Base-by-base conservation (phyloP, 345 rosid species). In the Corchorus capsularis region DNA sequence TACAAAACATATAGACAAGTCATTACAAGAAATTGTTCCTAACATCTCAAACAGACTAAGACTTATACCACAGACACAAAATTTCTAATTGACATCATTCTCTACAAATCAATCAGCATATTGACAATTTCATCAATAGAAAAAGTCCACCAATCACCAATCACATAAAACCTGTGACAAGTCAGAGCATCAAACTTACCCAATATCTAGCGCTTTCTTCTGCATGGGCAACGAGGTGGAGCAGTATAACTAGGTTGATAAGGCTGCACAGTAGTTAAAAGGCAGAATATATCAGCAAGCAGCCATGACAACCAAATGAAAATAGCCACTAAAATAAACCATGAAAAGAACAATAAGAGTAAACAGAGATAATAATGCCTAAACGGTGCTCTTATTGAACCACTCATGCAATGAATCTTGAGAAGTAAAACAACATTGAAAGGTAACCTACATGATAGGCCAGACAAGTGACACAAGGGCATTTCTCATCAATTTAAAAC, bases 231-330 rank as follows among this genome's bases (percentile, higher is more conserved):
- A 10, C 81, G 89, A 75, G 93, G 89, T 73, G 94, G 95, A 76
- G 95, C 91, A 20, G 94, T 96, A 75, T 92, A 96, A 75, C 91
- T 93, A 80, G 91, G 86, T 79, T 91, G 90, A 75, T 93, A 96
- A 79, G 90, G 86, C 97, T 96, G 69, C 49, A 73, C 15, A 80
- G 53, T 50, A 87, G 12, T 83, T 20, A 17, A 68, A 73, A 84
- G 27, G 37, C 49, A 52, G 20, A 45, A 37, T 34, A 52, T 52
- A 17, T 69, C 60, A 52, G 56, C 72, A 49, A 69, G 59, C 22
- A 69, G 27, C 43, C 72, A 50, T 11, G 6, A 68, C 43, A 50
- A 50, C 59, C 22, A 50, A 50, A 34, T 69, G 34, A 50, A 43
- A 34, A 52, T 34, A 16, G 32, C 60, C 73, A 9, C 32, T 52